phyloP scores from a whole-genome alignment of 768 basidiomycete genomes.

The Auricularia sp. region DNA sequence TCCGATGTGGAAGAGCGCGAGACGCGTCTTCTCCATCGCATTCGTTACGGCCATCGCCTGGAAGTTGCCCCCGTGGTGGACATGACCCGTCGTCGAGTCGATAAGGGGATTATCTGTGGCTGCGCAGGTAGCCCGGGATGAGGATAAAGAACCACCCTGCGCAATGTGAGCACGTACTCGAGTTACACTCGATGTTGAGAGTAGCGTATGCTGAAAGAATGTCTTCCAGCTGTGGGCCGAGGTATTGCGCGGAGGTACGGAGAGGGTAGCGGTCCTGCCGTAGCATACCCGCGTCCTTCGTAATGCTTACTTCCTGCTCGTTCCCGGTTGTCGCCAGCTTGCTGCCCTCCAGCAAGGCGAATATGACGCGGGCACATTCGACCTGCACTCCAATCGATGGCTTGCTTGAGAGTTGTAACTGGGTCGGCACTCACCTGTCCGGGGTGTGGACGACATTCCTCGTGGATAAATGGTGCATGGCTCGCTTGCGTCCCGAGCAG shows the following conservation, averaged over 20 bases:
- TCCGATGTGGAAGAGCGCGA: constrained; percentile 59
- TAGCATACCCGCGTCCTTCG: constrained; percentile 22
- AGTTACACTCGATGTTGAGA: constrained; percentile 21
- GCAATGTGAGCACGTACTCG: constrained; percentile 12
- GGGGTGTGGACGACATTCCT: constrained; percentile 60
- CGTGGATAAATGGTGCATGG: constrained; percentile 72
- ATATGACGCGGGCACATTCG: constrained; percentile 19
- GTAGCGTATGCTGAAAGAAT: constrained; percentile 15
- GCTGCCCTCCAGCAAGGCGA: constrained; percentile 14
- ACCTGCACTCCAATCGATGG: constrained; percentile 6
- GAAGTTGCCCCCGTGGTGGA: constrained; percentile 85
- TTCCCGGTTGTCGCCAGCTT: constrained; percentile 16
- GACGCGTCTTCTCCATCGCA: constrained; percentile 79
- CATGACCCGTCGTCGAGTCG: constrained; percentile 50
- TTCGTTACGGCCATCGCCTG: constrained; percentile 81
- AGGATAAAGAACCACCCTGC: too few species aligned
- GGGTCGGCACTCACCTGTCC: constrained; percentile 46
- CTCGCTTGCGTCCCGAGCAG: constrained; percentile 62
- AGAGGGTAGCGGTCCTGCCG: constrained; percentile 18
- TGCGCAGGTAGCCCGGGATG: constrained; percentile 18
- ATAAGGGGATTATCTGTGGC: constrained; percentile 85
- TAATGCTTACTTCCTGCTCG: constrained; percentile 24
- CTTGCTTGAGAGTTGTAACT: too few species aligned
- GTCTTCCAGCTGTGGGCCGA: constrained; percentile 23
- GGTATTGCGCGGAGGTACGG: constrained; percentile 17